Base-by-base conservation (phyloP, 495 filamentous ascomycete species). In the Saxophila tyrrhenica region DNA sequence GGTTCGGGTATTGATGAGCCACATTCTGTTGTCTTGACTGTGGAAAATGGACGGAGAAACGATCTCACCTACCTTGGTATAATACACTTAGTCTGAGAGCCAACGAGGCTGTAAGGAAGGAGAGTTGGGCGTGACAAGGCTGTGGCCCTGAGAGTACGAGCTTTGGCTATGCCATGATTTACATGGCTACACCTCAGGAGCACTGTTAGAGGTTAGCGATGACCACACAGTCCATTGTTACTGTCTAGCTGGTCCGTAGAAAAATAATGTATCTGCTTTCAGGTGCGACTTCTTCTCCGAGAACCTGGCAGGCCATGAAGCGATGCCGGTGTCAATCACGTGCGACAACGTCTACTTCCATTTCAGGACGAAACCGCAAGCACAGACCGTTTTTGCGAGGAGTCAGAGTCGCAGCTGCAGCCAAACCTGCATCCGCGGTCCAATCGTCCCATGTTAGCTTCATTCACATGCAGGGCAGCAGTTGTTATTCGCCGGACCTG, bases 401-500 rank as follows among this genome's bases (percentile, higher is more conserved):
- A 35, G 29, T 35, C 29, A 13, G 29, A 35, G 29, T 35, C 29
- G 13, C 29, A 35, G 29, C 29, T 35, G 29, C 29, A 35, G 41
- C 15, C 7, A 8, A 5, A 21, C 41, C 41, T 44, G 41, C 41
- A 44, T 17, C 16, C 17, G 23, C 45, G 20, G 41, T 22, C 52
- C 52, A 54, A 38, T 54, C 44, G 52, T 24, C 21, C 39, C 52
- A 23, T 23, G 13, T 16, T 54, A 54, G 39, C 16, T 45, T 9
- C 19, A 2, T 47, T 9, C 19, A 17, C 16, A 17, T 47, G 39
- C 43, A 54, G 51, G 22, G 19, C 24, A 17, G 22, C 9, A 11
- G 15, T 13, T 48, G 20, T 25, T 21, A 54, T 54, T 54, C 45
- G 52, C 45, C 52, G 44, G 52, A 48, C 42, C 42, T 54, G 52